Evolutionary conservation across 768 basidiomycete species (phyloP), one percentile per base, ranked within the genome.

Genomic region (Tubosaeta sp.): DNA sequence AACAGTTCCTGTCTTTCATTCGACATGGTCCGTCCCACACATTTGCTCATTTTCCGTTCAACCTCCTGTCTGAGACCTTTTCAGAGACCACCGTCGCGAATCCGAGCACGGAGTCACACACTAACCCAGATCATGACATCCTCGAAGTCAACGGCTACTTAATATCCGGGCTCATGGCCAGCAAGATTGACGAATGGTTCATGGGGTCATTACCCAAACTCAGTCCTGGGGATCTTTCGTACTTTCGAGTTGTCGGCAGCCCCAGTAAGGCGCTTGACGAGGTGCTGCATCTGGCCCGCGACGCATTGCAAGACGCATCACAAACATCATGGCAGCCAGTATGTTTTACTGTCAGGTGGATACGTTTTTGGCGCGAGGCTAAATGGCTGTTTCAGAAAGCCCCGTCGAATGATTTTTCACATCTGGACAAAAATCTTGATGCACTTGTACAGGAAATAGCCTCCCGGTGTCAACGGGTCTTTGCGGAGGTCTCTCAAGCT

Each of bases 121-220:
- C 71, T 55, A 68, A 70, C 50, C 72, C 76, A 46, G 82, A 51
- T 82, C 64, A 89, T 63, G 90, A 92, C 67, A 76, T 85, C 55
- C 74, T 91, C 47, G 86, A 90, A 74, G 89, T 88, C 47, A 88
- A 88, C 65, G 80, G 83, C 58, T 92, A 92, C 66, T 74, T 92
- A 61, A 81, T 80, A 59, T 81, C 80, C 39, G 87, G 89, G 44
- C 76, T 92, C 41, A 73, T 78, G 48, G 72, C 74, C 48, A 90
- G 86, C 66, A 71, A 76, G 46, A 80, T 92, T 69, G 89, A 91
- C 72, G 77, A 76, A 57, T 92, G 89, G 87, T 92, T 92, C 67
- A 76, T 76, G 65, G 88, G 86, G 17, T 79, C 81, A 46, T 46
- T 43, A 48, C 65, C 71, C 45, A 61, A 62, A 66, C 67, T 71